phyloP scores from a whole-genome alignment of 2,329 filamentous ascomycete species.

The Fusarium mexicanum region DNA sequence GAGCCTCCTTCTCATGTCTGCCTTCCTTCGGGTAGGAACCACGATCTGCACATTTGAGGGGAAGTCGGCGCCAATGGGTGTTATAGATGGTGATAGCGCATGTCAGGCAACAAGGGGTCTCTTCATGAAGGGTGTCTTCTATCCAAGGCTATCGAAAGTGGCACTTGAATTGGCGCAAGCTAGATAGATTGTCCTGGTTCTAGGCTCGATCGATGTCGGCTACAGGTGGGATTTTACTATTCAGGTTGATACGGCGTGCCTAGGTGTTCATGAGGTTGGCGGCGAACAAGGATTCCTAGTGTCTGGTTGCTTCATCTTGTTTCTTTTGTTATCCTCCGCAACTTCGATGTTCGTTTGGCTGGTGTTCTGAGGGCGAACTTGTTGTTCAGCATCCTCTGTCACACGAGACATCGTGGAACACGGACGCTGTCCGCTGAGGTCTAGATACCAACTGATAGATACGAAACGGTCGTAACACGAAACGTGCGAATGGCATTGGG shows the following conservation, averaged over 20 bases:
- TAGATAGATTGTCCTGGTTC: not conserved
- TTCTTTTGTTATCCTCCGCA: not conserved
- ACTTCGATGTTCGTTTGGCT: not conserved
- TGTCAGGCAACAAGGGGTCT: not conserved
- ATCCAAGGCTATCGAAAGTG: not conserved
- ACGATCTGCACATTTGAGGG: not conserved
- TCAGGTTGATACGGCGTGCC: not conserved
- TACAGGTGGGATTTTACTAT: not conserved
- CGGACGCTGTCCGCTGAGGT: not conserved
- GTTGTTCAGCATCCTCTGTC: not conserved
- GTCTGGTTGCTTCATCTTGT: not conserved
- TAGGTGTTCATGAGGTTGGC: rapidly evolving
- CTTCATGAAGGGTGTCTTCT: not conserved
- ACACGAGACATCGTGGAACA: not conserved
- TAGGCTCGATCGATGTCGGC: not conserved
- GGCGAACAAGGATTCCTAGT: not conserved
- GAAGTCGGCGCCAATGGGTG: not conserved
- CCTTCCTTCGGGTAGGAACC: not conserved
- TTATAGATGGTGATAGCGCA: not conserved
- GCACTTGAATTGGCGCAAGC: not conserved
- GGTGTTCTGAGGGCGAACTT: not conserved
- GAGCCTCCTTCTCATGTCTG: not conserved
- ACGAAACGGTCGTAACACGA: not conserved
- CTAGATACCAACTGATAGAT: not conserved
- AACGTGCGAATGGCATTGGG: rapidly evolving